These are phyloP conservation scores for Periglandula ipomoeae DNA, from an alignment of 2,329 filamentous ascomycete species.

Conservation along the genomic window DNA sequence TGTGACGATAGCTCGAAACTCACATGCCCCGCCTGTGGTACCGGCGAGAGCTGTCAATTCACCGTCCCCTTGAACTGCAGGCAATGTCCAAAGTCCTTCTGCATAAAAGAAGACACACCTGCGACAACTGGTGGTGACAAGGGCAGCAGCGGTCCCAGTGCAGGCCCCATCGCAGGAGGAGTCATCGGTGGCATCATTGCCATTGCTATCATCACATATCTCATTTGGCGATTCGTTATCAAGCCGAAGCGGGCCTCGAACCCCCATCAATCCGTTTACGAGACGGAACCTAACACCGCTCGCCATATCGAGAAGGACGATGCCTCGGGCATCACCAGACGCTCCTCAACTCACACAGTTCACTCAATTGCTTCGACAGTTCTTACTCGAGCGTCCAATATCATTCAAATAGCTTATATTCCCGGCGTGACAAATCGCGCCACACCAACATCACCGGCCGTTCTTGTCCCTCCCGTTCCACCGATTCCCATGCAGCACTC, in stretches of 20 bases:
- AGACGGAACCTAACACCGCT: conserved; percentile 41
- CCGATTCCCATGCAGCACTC: conserved; percentile 69
- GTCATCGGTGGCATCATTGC: conserved; percentile 76
- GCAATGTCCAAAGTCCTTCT: conserved; percentile 39
- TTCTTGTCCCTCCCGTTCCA: conserved; percentile 85
- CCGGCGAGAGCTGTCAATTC: conserved; percentile 34
- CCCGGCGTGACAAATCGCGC: conserved; percentile 93
- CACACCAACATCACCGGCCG: conserved; percentile 68
- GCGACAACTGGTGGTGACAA: conserved; percentile 9
- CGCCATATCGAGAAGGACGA: conserved; percentile 38
- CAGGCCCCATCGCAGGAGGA: conserved; percentile 83
- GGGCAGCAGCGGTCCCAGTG: conserved; percentile 46
- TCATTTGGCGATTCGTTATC: conserved; percentile 83
- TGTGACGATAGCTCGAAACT: conserved; percentile 34
- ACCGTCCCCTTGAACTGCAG: conserved; percentile 36
- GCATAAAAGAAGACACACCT: conserved; percentile 24
- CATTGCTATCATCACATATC: conserved; percentile 64
- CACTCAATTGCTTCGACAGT: conserved; percentile 92
- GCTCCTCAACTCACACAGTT: conserved; percentile 76
- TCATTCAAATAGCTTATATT: conserved; percentile 99
- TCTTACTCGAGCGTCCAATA: conserved; percentile 90
- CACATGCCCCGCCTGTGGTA: conserved; percentile 36
- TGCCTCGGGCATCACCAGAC: conserved; percentile 33
- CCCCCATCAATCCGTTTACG: conserved; percentile 40
- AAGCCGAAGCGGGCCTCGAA: conserved; percentile 64